Evolutionary conservation across 2,329 filamentous ascomycete genomes (phyloP), one percentile per base, ranked within the genome.

Genomic region (Albifimbria verrucaria): DNA sequence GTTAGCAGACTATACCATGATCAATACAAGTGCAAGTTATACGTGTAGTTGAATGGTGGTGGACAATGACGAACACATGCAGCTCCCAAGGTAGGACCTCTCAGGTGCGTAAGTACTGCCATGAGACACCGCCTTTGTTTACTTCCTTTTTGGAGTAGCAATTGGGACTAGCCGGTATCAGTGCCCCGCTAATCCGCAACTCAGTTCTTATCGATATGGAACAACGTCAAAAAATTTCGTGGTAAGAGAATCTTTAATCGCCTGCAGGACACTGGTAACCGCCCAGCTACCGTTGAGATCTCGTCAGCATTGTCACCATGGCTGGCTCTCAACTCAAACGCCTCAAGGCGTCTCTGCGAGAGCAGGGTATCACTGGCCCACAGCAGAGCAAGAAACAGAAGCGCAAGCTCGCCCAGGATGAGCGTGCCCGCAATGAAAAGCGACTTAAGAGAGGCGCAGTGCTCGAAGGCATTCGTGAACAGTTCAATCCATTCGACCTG

Each of bases 401-500:
- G 70, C 89, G 90, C 65, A 85, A 88, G 66, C 80, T 82, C 65
- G 83, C 80, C 51, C 85, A 86, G 69, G 85, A 85, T 71, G 82
- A 80, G 49, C 84, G 82, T 52, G 81, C 79, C 57, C 83, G 81
- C 57, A 76, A 74, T 61, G 87, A 93, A 64, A 89, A 91, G 71
- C 86, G 90, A 55, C 80, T 90, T 23, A 85, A 91, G 68, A 85
- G 88, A 66, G 83, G 88, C 65, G 87, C 85, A 52, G 90, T 92
- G 17, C 79, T 99, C 57, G 86, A 89, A 62, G 85, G 83, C 53
- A 97, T 99, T 68, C 88, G 94, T 66, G 92, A 97, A 65, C 88
- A 92, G 61, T 97, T 97, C 82, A 99, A 99, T 69, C 94, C 94
- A 0, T 99, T 99, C 72, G 94, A 99, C 67, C 83, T 96, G 68